Evolutionary conservation across 352 stramenopile genomes (phyloP).

Genomic region (Pythium volutum): DNA sequence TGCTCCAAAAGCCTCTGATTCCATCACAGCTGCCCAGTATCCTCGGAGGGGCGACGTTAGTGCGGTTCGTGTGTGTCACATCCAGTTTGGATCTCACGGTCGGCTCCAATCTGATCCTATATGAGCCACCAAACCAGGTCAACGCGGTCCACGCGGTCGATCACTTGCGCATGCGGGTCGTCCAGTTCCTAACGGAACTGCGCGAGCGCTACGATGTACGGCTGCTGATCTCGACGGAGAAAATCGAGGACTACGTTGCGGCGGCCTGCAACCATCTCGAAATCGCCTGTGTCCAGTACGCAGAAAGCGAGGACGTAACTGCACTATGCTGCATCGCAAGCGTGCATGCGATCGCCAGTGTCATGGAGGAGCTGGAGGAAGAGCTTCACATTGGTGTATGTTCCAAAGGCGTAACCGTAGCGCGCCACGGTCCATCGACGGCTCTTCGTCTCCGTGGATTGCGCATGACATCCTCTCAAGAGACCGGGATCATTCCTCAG

Average conservation of each 20-base stretch:
- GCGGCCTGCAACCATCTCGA: slow-evolving; percentile 37
- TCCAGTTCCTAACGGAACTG: slow-evolving; percentile 16
- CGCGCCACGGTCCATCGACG: slow-evolving; percentile 41
- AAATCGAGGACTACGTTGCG: slow-evolving; percentile 40
- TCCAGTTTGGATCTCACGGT: slow-evolving; percentile 29
- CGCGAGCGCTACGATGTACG: slow-evolving; percentile 24
- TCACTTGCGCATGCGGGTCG: slow-evolving; percentile 9
- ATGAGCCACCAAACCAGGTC: background rate
- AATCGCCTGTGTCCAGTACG: slow-evolving; percentile 63
- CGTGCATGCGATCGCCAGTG: slow-evolving; percentile 41
- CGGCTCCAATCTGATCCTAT: slow-evolving; percentile 39
- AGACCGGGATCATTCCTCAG: slow-evolving; percentile 35
- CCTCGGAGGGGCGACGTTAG: background rate
- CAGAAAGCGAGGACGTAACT: slow-evolving; percentile 47
- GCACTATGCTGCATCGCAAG: slow-evolving; percentile 36
- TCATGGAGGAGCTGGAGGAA: slow-evolving; percentile 44
- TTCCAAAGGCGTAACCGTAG: slow-evolving; percentile 20
- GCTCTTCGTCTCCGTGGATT: slow-evolving; percentile 37
- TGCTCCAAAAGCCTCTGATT: slow-evolving; percentile 52
- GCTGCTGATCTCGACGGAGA: slow-evolving; percentile 49
- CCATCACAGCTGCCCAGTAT: slow-evolving; percentile 37
- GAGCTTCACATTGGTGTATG: slow-evolving; percentile 39
- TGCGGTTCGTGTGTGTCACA: slow-evolving; percentile 48
- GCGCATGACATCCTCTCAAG: too few relatives aligned
- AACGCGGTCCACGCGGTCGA: slow-evolving; percentile 5